Evolutionary conservation across 2,329 filamentous ascomycete species (phyloP).

Genomic region (Xylaria sp.): DNA sequence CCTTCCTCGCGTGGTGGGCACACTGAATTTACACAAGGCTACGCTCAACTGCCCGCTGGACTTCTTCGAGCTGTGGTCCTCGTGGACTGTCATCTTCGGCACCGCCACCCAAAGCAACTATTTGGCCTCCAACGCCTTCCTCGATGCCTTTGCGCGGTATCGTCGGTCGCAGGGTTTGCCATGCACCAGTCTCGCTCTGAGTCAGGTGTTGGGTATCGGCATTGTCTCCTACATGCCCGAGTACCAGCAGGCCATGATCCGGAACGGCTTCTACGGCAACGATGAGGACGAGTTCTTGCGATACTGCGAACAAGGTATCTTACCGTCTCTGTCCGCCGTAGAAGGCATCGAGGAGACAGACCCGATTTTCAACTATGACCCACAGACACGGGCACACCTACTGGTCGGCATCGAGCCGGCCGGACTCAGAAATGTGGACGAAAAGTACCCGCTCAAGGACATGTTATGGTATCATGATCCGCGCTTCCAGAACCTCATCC

Average conservation of each 20-base stretch:
- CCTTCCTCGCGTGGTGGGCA: slow-evolving; percentile 4
- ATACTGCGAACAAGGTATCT: slow-evolving; percentile 18
- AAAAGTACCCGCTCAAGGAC: slow-evolving; percentile 10
- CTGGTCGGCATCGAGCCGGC: slow-evolving; percentile 26
- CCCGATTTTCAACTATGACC: slow-evolving; percentile 12
- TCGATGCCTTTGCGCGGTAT: slow-evolving; percentile 23
- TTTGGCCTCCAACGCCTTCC: slow-evolving; percentile 23
- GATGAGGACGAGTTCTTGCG: slow-evolving; percentile 22
- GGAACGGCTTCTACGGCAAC: slow-evolving; percentile 22
- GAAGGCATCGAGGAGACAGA: neutral
- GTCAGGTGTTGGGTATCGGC: slow-evolving; percentile 20
- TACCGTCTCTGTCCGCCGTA: neutral
- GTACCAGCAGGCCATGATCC: slow-evolving; percentile 20
- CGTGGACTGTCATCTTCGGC: slow-evolving; percentile 9
- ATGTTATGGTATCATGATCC: slow-evolving; percentile 25
- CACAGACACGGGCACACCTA: neutral
- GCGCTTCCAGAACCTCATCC: slow-evolving; percentile 16
- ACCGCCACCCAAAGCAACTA: slow-evolving; percentile 28
- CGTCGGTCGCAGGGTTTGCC: slow-evolving; percentile 14
- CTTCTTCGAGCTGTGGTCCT: slow-evolving; percentile 24
- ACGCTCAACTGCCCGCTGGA: slow-evolving; percentile 3
- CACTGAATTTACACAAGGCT: slow-evolving; percentile 20
- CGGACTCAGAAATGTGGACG: slow-evolving; percentile 10
- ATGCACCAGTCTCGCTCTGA: slow-evolving; percentile 5
- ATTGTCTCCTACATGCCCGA: slow-evolving; percentile 14